These are phyloP conservation scores for Aspergillus quadrilineatus DNA, from an alignment of 2,329 filamentous ascomycete species.

Conservation along the genomic window DNA sequence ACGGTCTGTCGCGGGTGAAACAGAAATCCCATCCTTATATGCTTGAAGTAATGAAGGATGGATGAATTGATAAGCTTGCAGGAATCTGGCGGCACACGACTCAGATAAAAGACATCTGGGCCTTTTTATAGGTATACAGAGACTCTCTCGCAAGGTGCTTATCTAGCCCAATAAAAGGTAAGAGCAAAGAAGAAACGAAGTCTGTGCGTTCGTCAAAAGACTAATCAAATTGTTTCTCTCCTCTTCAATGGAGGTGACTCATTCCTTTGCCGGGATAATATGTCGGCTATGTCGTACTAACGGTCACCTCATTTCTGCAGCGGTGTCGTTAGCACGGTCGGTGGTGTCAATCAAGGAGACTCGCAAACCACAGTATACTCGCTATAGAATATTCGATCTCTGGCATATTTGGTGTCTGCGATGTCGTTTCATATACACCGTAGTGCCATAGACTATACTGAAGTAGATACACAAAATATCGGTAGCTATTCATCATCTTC, in stretches of 20 bases:
- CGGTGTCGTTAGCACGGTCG: conserved; percentile 6
- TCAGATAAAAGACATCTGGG: not conserved
- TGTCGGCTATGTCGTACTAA: not conserved
- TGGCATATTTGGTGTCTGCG: not conserved
- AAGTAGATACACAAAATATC: too few species aligned
- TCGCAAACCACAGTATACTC: not conserved
- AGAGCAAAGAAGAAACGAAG: not conserved
- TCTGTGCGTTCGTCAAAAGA: not conserved
- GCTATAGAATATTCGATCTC: not conserved
- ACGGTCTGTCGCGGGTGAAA: not conserved
- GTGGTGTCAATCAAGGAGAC: not conserved
- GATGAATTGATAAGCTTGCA: conserved; percentile 9
- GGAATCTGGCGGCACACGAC: not conserved
- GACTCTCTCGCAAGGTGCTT: not conserved
- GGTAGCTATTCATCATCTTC: not conserved
- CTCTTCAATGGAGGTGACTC: not conserved
- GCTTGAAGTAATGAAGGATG: not conserved
- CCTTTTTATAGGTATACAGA: not conserved
- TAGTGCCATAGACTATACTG: too few species aligned
- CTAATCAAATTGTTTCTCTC: not conserved
- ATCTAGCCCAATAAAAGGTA: not conserved
- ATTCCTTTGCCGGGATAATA: not conserved
- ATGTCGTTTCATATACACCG: not conserved
- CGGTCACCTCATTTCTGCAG: conserved; percentile 7
- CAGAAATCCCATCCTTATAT: not conserved